These are phyloP conservation scores for Mycena rebaudengoi DNA, from an alignment of 768 basidiomycete genomes.

Conservation along the genomic window DNA sequence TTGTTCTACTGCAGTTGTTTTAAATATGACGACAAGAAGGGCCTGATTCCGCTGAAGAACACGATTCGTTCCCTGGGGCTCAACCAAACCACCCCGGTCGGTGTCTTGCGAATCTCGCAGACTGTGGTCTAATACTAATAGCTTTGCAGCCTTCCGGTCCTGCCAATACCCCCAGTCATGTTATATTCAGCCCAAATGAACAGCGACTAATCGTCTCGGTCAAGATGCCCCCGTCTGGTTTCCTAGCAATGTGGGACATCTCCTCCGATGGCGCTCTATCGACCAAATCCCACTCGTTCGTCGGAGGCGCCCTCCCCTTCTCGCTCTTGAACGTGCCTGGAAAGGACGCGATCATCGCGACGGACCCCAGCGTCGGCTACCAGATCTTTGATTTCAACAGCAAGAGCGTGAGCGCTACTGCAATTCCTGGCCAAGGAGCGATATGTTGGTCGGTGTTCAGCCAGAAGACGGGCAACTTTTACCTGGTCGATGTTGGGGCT, in stretches of 20 bases:
- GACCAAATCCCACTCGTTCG: conserved; percentile 30
- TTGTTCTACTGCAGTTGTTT: conserved; percentile 6
- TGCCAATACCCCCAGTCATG: conserved; percentile 31
- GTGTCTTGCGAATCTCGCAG: conserved; percentile 7
- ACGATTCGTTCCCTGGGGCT: conserved; percentile 37
- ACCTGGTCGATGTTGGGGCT: conserved; percentile 31
- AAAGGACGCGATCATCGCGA: conserved; percentile 10
- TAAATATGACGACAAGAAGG: conserved; percentile 9
- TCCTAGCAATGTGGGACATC: conserved; percentile 45
- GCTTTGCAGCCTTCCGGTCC: conserved; percentile 18
- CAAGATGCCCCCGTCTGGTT: conserved; percentile 46
- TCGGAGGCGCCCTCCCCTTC: conserved; percentile 43
- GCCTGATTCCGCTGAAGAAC: conserved; percentile 38
- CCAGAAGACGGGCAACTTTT: conserved; percentile 33
- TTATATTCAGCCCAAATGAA: conserved; percentile 43
- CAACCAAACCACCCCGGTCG: conserved; percentile 27
- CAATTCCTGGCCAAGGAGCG: conserved; percentile 27
- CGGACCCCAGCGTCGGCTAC: conserved; percentile 24
- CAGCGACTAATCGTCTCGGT: conserved; percentile 41
- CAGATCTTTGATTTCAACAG: conserved; percentile 22
- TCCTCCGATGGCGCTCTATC: conserved; percentile 39
- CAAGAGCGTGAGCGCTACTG: background rate
- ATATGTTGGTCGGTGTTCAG: conserved; percentile 33
- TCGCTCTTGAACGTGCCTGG: conserved; percentile 29
- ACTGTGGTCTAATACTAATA: background rate